Evolutionary conservation across 805 yeast genomes (phyloP).

Genomic region (Cyberlindnera mrakii): DNA sequence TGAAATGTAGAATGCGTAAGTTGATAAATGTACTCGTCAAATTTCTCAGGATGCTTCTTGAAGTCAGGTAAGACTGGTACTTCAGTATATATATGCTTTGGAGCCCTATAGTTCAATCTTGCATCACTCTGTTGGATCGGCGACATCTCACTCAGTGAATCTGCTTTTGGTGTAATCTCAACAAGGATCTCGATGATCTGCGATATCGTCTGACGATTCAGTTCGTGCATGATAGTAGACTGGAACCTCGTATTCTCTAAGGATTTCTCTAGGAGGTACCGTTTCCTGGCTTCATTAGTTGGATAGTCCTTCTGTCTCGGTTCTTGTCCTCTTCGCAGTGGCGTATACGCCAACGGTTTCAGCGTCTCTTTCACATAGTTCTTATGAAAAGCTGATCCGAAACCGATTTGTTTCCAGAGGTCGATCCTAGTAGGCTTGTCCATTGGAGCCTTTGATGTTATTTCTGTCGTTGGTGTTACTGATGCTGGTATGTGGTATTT

Average conservation of each 20-base stretch:
- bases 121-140: constrained; percentile 8
- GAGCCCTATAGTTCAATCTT: background rate
- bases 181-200: constrained; percentile 21
- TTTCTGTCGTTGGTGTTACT: background rate
- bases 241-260: constrained; percentile 7
- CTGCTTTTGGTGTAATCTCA: constrained; percentile 20
- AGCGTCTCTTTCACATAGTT: constrained; percentile 23
- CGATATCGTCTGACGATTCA: constrained; percentile 16
- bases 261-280: background rate
- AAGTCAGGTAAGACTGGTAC: constrained; percentile 33
- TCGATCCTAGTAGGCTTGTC: background rate
- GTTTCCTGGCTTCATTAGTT: constrained; percentile 14
- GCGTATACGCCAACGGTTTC: constrained; percentile 22
- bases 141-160: constrained; percentile 7
- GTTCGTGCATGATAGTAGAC: constrained; percentile 10
- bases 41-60: constrained; percentile 16
- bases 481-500: background rate
- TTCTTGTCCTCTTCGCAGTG: constrained; percentile 22
- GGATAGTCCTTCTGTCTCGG: constrained; percentile 5
- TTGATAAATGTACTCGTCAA: constrained; percentile 29
- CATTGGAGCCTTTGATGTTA: background rate
- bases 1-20: constrained; percentile 33
- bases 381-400: constrained; percentile 26
- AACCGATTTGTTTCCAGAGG: constrained; percentile 19
- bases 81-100: constrained; percentile 24